Conservation (phyloP, 2,329 filamentous ascomycete species). For the Penicillium sp. region DNA sequence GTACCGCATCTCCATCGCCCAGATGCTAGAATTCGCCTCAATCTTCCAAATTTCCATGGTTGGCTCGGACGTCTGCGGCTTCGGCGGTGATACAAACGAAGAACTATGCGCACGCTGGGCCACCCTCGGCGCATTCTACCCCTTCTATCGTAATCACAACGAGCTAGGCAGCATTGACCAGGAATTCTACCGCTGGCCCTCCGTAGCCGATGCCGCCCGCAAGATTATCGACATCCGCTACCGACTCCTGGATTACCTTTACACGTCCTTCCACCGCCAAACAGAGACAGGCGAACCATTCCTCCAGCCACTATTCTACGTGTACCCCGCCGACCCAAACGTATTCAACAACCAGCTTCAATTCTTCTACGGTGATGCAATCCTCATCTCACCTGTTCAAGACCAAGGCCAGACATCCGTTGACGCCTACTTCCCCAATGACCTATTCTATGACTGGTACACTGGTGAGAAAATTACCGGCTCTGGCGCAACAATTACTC, state of each 20-base stretch:
- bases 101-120: constrained; percentile 75
- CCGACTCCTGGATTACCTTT: constrained; percentile 74
- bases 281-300: constrained; percentile 63
- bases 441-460: constrained; percentile 63
- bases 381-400: constrained; percentile 59
- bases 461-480: constrained; percentile 51
- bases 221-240: constrained; percentile 73
- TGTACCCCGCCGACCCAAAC: constrained; percentile 61
- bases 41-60: constrained; percentile 70
- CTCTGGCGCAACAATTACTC: constrained; percentile 45
- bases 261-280: constrained; percentile 68
- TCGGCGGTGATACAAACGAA: constrained; percentile 65
- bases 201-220: constrained; percentile 63
- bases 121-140: constrained; percentile 68
- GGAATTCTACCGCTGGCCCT: constrained; percentile 71
- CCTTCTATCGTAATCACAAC: constrained; percentile 77
- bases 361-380: constrained; percentile 60
- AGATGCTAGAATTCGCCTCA: constrained; percentile 61
- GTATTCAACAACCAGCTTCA: constrained; percentile 56
- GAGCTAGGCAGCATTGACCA: constrained; percentile 56
- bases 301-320: constrained; percentile 70
- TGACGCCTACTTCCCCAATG: constrained; percentile 57
- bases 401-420: constrained; percentile 54
- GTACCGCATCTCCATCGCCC: constrained; percentile 60
- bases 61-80: constrained; percentile 76